Conservation (phyloP, 2,329 filamentous ascomycete species). For the Knufia petricola region DNA sequence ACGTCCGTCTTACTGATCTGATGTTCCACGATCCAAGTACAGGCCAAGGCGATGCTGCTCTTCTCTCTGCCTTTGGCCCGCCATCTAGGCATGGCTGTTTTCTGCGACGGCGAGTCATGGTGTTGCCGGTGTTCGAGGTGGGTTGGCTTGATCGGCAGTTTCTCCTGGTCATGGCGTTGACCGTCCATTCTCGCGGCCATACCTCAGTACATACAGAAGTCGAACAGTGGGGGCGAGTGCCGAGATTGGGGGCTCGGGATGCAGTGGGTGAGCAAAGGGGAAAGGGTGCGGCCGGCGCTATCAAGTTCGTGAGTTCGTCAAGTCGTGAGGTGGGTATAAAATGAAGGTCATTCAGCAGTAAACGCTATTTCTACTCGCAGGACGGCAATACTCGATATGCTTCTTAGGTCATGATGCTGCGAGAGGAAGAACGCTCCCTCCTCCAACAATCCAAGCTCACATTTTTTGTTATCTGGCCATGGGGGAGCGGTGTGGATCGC, state of each 20-base stretch:
- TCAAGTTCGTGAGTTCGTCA: too few relatives aligned
- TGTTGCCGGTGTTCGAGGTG: slow-evolving; percentile 14
- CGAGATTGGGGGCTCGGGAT: background rate
- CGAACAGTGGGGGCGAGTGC: too few relatives aligned
- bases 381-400: background rate
- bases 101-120: slow-evolving; percentile 21
- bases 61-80: slow-evolving; percentile 20
- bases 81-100: slow-evolving; percentile 23
- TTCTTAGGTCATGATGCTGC: background rate
- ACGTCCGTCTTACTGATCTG: slow-evolving; percentile 22
- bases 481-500: background rate
- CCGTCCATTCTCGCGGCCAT: background rate
- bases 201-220: background rate
- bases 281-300: slow-evolving; percentile 8
- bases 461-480: slow-evolving; percentile 1
- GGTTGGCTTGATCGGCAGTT: background rate
- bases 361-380: background rate
- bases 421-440: background rate
- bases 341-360: background rate
- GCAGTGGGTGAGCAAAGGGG: background rate
- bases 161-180: slow-evolving; percentile 1
- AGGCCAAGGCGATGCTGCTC: slow-evolving; percentile 20
- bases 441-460: too few relatives aligned
- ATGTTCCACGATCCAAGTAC: slow-evolving; percentile 23
- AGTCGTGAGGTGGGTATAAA: background rate